A percentile compares a stretch with the other conserved stretches of the same genome.
Conservation (phyloP, 2,329 filamentous ascomycete genomes). For the Thielaviopsis cerberus region DNA sequence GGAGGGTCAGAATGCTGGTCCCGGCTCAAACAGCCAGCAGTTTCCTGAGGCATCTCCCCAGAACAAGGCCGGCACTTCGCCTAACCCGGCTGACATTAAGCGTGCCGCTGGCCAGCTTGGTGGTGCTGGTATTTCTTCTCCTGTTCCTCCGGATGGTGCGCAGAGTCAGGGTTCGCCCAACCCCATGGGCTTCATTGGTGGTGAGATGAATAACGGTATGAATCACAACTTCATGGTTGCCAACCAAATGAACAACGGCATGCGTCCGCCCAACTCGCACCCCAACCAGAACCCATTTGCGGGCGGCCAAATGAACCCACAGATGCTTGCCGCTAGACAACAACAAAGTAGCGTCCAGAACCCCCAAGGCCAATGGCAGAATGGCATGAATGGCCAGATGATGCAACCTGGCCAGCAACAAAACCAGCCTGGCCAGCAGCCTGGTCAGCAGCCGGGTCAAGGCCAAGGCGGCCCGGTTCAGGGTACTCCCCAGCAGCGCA, state of each 20-base stretch:
- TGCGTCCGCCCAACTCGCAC: conserved; percentile 52
- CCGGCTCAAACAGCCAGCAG: conserved; percentile 40
- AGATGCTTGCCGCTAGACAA: conserved; percentile 36
- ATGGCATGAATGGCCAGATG: conserved; percentile 24
- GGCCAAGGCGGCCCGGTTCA: conserved; percentile 34
- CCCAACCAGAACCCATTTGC: conserved; percentile 33
- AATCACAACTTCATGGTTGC: conserved; percentile 39
- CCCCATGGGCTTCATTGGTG: conserved; percentile 43
- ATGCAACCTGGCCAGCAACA: conserved; percentile 23
- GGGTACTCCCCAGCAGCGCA: conserved; percentile 53
- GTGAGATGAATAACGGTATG: conserved; percentile 44
- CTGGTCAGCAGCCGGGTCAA: conserved; percentile 17
- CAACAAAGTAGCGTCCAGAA: conserved; percentile 17
- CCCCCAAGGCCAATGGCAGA: conserved; percentile 23
- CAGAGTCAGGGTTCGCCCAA: conserved; percentile 49
- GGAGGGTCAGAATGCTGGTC: conserved; percentile 33
- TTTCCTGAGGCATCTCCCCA: conserved; percentile 55
- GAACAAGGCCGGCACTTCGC: conserved; percentile 50
- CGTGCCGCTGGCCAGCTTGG: conserved; percentile 58
- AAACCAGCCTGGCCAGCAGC: conserved; percentile 16
- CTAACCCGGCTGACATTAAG: conserved; percentile 64
- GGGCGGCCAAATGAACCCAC: conserved; percentile 38
- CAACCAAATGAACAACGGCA: conserved; percentile 39
- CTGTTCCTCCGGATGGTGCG: conserved; percentile 43
- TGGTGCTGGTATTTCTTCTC: conserved; percentile 49